phyloP scores from a whole-genome alignment of 1,139 yeast species.

The Blastobotrys illinoisensis region DNA sequence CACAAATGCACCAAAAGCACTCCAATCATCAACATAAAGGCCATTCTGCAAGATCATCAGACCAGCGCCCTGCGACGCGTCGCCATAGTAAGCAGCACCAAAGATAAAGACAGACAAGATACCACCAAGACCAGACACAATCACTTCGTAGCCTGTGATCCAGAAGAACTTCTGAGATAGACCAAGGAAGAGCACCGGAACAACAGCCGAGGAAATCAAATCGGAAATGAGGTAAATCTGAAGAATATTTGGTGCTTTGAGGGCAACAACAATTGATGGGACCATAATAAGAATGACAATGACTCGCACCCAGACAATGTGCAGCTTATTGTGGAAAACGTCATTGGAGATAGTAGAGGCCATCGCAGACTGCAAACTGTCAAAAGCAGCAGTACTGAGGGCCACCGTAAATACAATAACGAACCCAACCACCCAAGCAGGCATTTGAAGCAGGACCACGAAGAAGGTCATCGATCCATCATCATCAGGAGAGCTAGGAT shows the following conservation, averaged over 20 bases:
- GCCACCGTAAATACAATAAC: constrained; percentile 67
- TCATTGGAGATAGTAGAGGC: constrained; percentile 88
- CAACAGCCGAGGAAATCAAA: constrained; percentile 76
- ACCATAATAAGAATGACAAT: constrained; percentile 71
- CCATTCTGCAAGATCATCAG: constrained; percentile 71
- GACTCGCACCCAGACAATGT: constrained; percentile 60
- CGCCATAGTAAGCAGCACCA: constrained; percentile 71
- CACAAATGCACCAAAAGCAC: constrained; percentile 90
- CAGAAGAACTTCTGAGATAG: constrained; percentile 55
- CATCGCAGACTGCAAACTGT: constrained; percentile 83
- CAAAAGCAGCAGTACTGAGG: constrained; percentile 84
- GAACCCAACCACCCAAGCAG: constrained; percentile 84
- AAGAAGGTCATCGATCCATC: constrained; percentile 65
- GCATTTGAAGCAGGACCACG: constrained; percentile 63
- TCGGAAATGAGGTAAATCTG: constrained; percentile 90
- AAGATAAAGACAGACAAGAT: constrained; percentile 72
- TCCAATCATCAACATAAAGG: constrained; percentile 80
- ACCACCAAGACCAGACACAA: constrained; percentile 81
- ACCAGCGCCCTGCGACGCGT: constrained; percentile 73
- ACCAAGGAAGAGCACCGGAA: constrained; percentile 83
- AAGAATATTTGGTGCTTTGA: constrained; percentile 73
- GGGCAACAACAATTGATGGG: constrained; percentile 80
- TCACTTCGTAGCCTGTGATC: constrained; percentile 74
- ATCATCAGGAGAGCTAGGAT: constrained; percentile 38
- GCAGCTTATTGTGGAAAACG: constrained; percentile 73